Conservation (phyloP, 192 early-diverging fungal genomes). For the Podila minutissima region DNA sequence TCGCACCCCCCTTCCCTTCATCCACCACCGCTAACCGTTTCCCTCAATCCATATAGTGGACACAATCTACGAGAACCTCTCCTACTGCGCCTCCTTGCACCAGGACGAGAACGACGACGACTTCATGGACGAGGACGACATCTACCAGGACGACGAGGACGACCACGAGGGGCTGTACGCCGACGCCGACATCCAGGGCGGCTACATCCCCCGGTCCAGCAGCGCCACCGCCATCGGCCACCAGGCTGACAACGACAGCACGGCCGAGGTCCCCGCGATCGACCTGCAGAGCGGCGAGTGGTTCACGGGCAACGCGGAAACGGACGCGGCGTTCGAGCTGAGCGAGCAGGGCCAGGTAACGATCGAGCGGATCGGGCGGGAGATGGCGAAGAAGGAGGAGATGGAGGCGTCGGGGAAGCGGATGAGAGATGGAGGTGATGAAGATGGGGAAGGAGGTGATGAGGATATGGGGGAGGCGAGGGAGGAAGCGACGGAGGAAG, state of each 20-base stretch:
- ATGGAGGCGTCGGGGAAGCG: background rate
- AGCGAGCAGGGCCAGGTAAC: conserved; percentile 53
- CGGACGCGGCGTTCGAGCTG: conserved; percentile 42
- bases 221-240: conserved; percentile 27
- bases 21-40: background rate
- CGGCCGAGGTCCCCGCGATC: conserved; percentile 23
- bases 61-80: conserved; percentile 68
- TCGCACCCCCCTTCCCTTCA: background rate
- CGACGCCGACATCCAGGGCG: conserved; percentile 47
- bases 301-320: conserved; percentile 41
- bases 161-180: conserved; percentile 44
- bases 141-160: conserved; percentile 29
- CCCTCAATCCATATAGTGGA: conserved; percentile 61
- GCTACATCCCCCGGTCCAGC: conserved; percentile 38
- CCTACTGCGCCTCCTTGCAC: conserved; percentile 73
- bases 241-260: background rate
- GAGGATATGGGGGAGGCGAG: conserved; percentile 10
- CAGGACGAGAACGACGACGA: conserved; percentile 67
- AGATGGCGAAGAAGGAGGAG: conserved; percentile 6
- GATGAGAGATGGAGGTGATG: background rate
- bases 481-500: conserved; percentile 15
- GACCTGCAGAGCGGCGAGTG: conserved; percentile 47
- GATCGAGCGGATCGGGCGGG: conserved; percentile 19
- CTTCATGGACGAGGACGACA: conserved; percentile 36
- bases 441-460: background rate